Base-by-base conservation (phyloP, 2,329 filamentous ascomycete species). In the Huntiella bhutanensis region DNA sequence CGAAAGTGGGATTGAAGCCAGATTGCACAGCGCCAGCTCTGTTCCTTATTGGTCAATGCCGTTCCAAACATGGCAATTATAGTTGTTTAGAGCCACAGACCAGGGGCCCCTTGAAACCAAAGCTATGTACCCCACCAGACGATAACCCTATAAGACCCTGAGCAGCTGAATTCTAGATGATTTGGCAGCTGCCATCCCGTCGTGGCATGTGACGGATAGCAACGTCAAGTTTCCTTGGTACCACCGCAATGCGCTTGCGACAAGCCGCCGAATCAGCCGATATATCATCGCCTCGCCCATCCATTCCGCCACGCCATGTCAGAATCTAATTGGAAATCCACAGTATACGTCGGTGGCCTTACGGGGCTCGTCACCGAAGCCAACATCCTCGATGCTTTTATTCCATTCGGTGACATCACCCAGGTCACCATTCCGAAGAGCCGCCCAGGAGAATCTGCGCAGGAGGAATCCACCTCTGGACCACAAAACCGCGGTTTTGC, bases 321-420 rank as follows among this genome's bases (percentile, higher is more conserved):
- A 32, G 86, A 95, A 60, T 68, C 79, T 45, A 78, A 88, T 52
- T 79, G 88, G 64, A 95, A 94, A 64, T 77, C 83, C 40, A 98
- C 91, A 8, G 72, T 98, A 51, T 92, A 92, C 59, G 83, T 98
- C 44, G 87, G 87, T 52, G 88, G 88, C 32, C 75, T 98, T 43
- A 79, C 91, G 54, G 75, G 80, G 51, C 70, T 77, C 44, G 86
- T 93, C 49, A 88, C 80, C 10, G 67, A 69, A 34, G 72, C 75
- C 51, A 82, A 80, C 51, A 69, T 98, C 41, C 80, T 86, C 55
- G 84, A 92, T 56, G 87, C 87, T 47, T 98, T 98, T 64, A 75
- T 98, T 48, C 91, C 92, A 0, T 98, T 98, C 61, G 91, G 92
- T 57, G 88, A 95, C 60, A 88, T 98, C 51, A 77, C 82, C 53